phyloP scores from a whole-genome alignment of 768 basidiomycete genomes.

The Tulasnella sp. region DNA sequence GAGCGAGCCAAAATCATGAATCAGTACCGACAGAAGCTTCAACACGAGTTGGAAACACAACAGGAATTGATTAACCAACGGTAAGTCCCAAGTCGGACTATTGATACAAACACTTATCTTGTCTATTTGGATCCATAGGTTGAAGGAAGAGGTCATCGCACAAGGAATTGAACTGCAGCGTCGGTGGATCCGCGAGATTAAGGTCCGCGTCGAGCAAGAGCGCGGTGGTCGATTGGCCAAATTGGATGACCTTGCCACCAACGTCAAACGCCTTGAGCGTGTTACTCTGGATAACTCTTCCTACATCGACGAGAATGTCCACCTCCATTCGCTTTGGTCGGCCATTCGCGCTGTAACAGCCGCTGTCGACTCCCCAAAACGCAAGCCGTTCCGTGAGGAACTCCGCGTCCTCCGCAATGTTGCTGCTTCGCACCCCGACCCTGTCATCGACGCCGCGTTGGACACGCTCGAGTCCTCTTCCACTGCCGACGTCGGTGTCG shows the following conservation, averaged over 20 bases:
- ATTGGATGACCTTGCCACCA: slow-evolving; percentile 84
- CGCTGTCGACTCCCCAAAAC: slow-evolving; percentile 55
- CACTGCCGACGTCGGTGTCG: slow-evolving; percentile 71
- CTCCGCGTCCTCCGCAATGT: slow-evolving; percentile 72
- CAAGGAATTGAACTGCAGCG: slow-evolving; percentile 97
- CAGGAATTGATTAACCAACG: slow-evolving; percentile 92
- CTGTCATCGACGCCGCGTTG: slow-evolving; percentile 55
- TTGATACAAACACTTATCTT: not conserved
- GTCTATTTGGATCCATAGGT: slow-evolving; percentile 37
- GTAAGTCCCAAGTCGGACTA: slow-evolving; percentile 37
- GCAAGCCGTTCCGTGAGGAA: slow-evolving; percentile 84
- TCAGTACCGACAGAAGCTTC: slow-evolving; percentile 78
- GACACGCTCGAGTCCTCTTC: slow-evolving; percentile 62
- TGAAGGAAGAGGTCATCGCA: slow-evolving; percentile 89
- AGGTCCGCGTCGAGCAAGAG: slow-evolving; percentile 91
- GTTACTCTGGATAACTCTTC: slow-evolving; percentile 84
- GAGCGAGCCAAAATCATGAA: slow-evolving; percentile 66
- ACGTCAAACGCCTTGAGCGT: slow-evolving; percentile 84
- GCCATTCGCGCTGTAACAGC: slow-evolving; percentile 74
- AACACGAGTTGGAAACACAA: slow-evolving; percentile 76
- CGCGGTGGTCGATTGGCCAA: slow-evolving; percentile 92
- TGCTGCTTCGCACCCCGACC: slow-evolving; percentile 61
- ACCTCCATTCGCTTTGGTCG: slow-evolving; percentile 86
- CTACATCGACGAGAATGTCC: slow-evolving; percentile 89
- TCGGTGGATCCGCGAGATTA: slow-evolving; percentile 93